Conservation (phyloP, 345 rosid genomes). For the Aquilaria malaccensis region DNA sequence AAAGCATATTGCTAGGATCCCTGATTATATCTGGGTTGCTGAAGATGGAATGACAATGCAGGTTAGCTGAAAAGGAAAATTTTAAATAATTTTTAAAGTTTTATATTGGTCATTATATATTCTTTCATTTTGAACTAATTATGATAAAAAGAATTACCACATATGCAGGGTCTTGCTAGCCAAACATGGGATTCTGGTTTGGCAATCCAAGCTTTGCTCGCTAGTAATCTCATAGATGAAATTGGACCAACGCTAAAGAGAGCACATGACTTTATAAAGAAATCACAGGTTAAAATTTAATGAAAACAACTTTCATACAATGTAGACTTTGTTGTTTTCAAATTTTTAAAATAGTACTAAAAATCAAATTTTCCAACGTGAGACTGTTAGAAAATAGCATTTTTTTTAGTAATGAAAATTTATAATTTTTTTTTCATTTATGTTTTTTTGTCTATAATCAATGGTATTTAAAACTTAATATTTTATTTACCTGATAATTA, state of each 20-base stretch:
- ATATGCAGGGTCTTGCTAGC: slow-evolving; percentile 47
- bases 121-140: too few species aligned
- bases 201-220: slow-evolving; percentile 57
- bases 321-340: too few species aligned
- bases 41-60: slow-evolving; percentile 73
- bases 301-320: too few species aligned
- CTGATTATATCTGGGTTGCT: slow-evolving; percentile 55
- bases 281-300: slow-evolving; percentile 36
- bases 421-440: too few species aligned
- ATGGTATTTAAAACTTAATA: too few species aligned
- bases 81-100: not conserved
- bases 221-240: slow-evolving; percentile 46
- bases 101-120: too few species aligned
- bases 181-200: slow-evolving; percentile 57
- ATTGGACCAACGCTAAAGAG: slow-evolving; percentile 45
- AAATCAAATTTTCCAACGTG: too few species aligned
- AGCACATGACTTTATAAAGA: slow-evolving; percentile 51
- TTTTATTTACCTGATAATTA: too few species aligned
- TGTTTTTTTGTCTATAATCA: too few species aligned
- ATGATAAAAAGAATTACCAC: not conserved
- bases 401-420: too few species aligned
- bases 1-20: slow-evolving; percentile 46
- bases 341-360: too few species aligned
- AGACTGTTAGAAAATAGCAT: too few species aligned
- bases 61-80: slow-evolving; percentile 13